Percentiles rank a stretch among this genome's conserved stretches.
Evolutionary conservation across 2,329 filamentous ascomycete genomes (phyloP).

Genomic region (Phialophora expanda): DNA sequence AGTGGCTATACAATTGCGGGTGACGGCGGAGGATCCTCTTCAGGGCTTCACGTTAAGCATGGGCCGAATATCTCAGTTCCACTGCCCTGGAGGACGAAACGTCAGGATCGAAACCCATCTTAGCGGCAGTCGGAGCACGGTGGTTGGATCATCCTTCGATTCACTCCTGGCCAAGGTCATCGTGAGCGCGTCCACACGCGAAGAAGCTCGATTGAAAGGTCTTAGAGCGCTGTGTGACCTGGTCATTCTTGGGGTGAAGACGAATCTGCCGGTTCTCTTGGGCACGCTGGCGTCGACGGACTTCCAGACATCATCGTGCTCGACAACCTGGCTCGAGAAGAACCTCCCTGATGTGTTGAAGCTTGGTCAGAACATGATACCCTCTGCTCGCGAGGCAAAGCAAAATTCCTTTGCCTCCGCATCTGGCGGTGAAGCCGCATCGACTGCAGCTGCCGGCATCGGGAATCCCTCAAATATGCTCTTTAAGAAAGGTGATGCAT

Average conservation of each 20-base stretch:
- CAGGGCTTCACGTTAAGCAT: constrained; percentile 48
- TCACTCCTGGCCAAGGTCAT: constrained; percentile 56
- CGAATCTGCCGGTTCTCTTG: constrained; percentile 38
- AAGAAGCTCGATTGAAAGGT: constrained; percentile 47
- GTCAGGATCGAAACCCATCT: constrained; percentile 50
- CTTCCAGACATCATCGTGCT: too few relatives aligned
- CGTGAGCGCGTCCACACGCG: constrained; percentile 50
- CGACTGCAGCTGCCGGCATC: too few relatives aligned
- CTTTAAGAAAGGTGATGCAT: too few relatives aligned
- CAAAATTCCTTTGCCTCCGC: too few relatives aligned
- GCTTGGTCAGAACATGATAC: too few relatives aligned
- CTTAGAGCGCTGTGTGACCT: constrained; percentile 43
- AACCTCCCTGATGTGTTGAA: too few relatives aligned
- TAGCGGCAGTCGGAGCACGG: constrained; percentile 46
- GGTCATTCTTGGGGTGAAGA: constrained; percentile 71
- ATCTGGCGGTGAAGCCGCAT: too few relatives aligned
- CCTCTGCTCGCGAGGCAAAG: too few relatives aligned
- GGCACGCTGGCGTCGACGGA: too few relatives aligned
- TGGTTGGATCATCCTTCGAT: constrained; percentile 54
- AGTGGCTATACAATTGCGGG: constrained; percentile 52
- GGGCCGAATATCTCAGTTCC: constrained; percentile 40
- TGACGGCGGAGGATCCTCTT: constrained; percentile 53
- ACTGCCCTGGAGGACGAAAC: constrained; percentile 29
- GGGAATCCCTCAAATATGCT: too few relatives aligned
- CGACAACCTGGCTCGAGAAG: too few relatives aligned